Percentiles rank a stretch among this genome's conserved stretches.
These are phyloP conservation scores for Auricularia heimuer DNA, from an alignment of 768 basidiomycete species.

Conservation along the genomic window DNA sequence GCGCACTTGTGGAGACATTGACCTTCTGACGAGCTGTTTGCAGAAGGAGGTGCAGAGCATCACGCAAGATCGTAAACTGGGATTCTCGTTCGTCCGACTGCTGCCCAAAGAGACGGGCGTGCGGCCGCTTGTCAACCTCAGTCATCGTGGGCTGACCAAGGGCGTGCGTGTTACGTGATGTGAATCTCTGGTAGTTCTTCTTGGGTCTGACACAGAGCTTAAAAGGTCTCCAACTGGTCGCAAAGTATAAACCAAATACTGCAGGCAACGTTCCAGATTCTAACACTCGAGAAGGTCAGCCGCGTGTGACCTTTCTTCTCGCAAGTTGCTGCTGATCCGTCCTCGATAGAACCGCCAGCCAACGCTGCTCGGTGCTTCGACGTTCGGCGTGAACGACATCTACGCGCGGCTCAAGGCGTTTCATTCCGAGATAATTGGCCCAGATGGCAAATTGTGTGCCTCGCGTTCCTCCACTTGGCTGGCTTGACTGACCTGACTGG, in stretches of 20 bases:
- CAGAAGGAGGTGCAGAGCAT: constrained; percentile 59
- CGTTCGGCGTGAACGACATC: constrained; percentile 76
- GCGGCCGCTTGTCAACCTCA: constrained; percentile 86
- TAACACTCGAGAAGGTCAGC: constrained; percentile 77
- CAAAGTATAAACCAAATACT: constrained; percentile 84
- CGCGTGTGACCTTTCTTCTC: neutral
- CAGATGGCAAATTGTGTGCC: constrained; percentile 44
- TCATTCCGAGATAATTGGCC: constrained; percentile 40
- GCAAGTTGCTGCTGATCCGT: neutral
- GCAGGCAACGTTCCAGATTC: constrained; percentile 73
- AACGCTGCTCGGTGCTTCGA: constrained; percentile 65
- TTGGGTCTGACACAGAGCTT: no score
- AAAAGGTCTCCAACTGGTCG: constrained; percentile 15
- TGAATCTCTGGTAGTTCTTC: no score
- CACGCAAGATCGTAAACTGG: constrained; percentile 60
- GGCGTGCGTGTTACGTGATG: neutral
- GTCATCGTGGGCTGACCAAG: constrained; percentile 18
- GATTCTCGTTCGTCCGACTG: constrained; percentile 78
- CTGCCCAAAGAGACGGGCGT: constrained; percentile 94
- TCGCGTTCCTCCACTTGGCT: neutral
- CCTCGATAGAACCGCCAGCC: constrained; percentile 46
- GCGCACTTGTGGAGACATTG: neutral
- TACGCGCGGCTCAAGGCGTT: constrained; percentile 64
- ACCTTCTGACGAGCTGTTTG: neutral
- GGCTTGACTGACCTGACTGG: neutral